These are phyloP conservation scores for Fusarium dlaminii DNA, from an alignment of 2,329 filamentous ascomycete genomes.

Conservation along the genomic window DNA sequence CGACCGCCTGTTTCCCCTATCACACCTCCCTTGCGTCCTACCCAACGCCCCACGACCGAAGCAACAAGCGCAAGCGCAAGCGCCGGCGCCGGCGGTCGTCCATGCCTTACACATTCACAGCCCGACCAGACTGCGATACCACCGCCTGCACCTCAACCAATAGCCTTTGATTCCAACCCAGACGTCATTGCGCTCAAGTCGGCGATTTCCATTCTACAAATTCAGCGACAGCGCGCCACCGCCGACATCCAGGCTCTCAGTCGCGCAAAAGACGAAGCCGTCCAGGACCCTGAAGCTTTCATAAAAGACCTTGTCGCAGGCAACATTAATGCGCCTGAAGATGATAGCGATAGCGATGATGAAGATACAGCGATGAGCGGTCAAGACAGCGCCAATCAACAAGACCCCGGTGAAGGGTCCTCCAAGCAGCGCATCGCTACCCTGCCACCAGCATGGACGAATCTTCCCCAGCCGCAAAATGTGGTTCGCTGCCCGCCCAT, in stretches of 20 bases:
- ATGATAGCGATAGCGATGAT: slow-evolving; percentile 42
- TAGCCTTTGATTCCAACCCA: slow-evolving; percentile 74
- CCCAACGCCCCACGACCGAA: slow-evolving; percentile 42
- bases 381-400: slow-evolving; percentile 44
- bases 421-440: slow-evolving; percentile 34
- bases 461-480: slow-evolving; percentile 80
- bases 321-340: slow-evolving; percentile 56
- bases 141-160: slow-evolving; percentile 60
- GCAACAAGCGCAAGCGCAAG: slow-evolving; percentile 26
- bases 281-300: slow-evolving; percentile 77
- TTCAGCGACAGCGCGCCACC: slow-evolving; percentile 82
- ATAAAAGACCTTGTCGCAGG: slow-evolving; percentile 72
- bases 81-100: slow-evolving; percentile 44
- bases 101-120: slow-evolving; percentile 58
- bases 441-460: slow-evolving; percentile 61
- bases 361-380: slow-evolving; percentile 44
- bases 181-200: slow-evolving; percentile 89
- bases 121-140: slow-evolving; percentile 52
- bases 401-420: slow-evolving; percentile 36
- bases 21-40: slow-evolving; percentile 59
- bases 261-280: slow-evolving; percentile 74
- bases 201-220: slow-evolving; percentile 85
- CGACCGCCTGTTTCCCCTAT: slow-evolving; percentile 65
- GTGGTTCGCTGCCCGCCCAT: slow-evolving; percentile 87
- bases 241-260: slow-evolving; percentile 78